A percentile compares a stretch with the other conserved stretches of the same genome.
Conservation (phyloP, 805 yeast genomes). For the Vanderwaltozyma tropicalis region DNA sequence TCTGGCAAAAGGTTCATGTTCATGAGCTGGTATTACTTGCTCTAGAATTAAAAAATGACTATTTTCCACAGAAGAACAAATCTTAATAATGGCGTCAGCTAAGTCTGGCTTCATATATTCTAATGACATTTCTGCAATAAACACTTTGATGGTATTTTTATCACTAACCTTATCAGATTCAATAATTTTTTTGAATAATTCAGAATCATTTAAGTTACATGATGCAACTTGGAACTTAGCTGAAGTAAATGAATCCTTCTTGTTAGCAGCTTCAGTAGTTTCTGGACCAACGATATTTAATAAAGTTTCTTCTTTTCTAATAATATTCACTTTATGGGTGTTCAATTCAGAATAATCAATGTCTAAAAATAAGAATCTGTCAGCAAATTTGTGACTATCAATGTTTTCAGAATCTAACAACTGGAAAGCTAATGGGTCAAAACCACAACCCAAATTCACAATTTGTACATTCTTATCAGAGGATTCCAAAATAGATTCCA, state of each 20-base stretch:
- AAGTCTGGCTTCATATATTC: conserved; percentile 64
- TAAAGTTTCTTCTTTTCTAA: conserved; percentile 39
- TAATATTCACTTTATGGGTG: conserved; percentile 42
- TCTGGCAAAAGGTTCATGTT: conserved; percentile 54
- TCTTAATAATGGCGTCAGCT: conserved; percentile 51
- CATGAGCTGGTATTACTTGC: conserved; percentile 59
- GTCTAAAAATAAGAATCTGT: conserved; percentile 46
- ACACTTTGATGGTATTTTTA: conserved; percentile 38
- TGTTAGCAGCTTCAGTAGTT: conserved; percentile 15
- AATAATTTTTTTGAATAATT: conserved; percentile 26
- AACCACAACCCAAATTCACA: conserved; percentile 74
- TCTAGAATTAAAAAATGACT: conserved; percentile 60
- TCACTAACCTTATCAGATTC: conserved; percentile 6
- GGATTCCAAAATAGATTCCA: conserved; percentile 37
- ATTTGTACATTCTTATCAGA: conserved; percentile 31
- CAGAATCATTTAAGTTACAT: conserved; percentile 50
- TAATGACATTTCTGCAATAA: conserved; percentile 73
- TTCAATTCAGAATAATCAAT: conserved; percentile 69
- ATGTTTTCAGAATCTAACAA: conserved; percentile 29
- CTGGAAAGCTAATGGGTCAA: conserved; percentile 51
- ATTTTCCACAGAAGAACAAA: conserved; percentile 34
- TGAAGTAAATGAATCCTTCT: conserved; percentile 13
- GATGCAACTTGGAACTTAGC: conserved; percentile 47
- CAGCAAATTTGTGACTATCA: conserved; percentile 22
- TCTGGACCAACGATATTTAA: conserved; percentile 33